phyloP scores from a whole-genome alignment of 345 rosid species.

The rapeseed (Brassica napus) region DNA sequence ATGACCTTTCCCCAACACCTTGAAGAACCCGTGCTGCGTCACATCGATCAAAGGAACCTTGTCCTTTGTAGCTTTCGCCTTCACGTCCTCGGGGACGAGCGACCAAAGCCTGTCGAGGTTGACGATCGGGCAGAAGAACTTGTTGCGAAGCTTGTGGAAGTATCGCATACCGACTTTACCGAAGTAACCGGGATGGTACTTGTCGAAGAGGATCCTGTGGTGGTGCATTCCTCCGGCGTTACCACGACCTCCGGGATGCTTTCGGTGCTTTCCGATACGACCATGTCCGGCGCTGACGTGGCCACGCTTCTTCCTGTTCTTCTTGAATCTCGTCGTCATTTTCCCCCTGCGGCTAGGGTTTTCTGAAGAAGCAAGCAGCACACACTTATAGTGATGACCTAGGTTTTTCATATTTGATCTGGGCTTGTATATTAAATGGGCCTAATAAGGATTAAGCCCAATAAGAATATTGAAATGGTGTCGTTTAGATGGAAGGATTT shows the following conservation, averaged over 20 bases:
- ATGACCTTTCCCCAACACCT: constrained; percentile 80
- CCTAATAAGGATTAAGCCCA: background rate
- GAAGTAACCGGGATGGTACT: constrained; percentile 86
- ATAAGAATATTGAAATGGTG: background rate
- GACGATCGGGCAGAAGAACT: constrained; percentile 75
- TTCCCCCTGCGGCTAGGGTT: constrained; percentile 29
- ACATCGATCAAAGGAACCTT: constrained; percentile 67
- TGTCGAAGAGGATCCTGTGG: constrained; percentile 89
- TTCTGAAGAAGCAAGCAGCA: background rate
- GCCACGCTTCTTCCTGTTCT: constrained; percentile 89
- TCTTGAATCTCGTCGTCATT: constrained; percentile 57
- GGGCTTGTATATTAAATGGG: background rate
- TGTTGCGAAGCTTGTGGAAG: constrained; percentile 82
- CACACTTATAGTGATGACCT: background rate
- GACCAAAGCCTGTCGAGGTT: constrained; percentile 88
- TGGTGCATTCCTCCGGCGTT: constrained; percentile 94
- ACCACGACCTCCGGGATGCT: constrained; percentile 89
- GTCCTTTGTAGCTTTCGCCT: constrained; percentile 62
- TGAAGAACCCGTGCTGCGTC: constrained; percentile 71
- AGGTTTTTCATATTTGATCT: constrained; percentile 20
- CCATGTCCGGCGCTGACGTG: constrained; percentile 91
- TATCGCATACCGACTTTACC: constrained; percentile 91
- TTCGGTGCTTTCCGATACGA: constrained; percentile 78
- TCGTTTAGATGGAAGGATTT: background rate
- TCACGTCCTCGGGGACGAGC: constrained; percentile 63